phyloP scores from a whole-genome alignment of 169 alveolate species.

The Cystoisospora suis region DNA sequence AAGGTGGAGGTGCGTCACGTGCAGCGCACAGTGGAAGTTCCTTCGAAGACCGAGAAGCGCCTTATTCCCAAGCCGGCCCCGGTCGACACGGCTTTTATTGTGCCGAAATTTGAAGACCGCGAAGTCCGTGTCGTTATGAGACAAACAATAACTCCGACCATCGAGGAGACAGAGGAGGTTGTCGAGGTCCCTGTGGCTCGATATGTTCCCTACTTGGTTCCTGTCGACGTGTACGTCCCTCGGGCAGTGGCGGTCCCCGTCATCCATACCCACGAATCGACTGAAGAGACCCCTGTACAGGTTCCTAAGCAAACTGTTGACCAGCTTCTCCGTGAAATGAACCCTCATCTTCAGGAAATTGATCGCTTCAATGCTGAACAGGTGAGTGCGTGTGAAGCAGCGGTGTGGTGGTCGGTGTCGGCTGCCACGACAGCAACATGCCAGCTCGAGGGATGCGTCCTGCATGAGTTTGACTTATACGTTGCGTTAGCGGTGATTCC shows the following conservation, averaged over 20 bases:
- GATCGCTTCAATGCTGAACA: neutral
- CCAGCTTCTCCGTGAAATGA: neutral
- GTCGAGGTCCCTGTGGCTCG: neutral
- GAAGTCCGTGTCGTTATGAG: neutral
- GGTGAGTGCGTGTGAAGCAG: neutral
- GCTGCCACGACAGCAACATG: no score
- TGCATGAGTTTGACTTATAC: no score
- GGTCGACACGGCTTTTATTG: neutral
- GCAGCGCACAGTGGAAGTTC: neutral
- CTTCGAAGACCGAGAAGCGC: conserved; percentile 2
- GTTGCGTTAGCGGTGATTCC: no score
- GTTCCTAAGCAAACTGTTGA: neutral
- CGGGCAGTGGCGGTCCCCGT: neutral
- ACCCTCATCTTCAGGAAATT: neutral
- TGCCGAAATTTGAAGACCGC: neutral
- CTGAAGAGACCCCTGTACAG: neutral
- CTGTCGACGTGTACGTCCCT: neutral
- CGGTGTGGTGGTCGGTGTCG: no score
- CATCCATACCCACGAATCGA: neutral
- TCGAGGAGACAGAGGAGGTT: neutral
- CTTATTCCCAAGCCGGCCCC: neutral
- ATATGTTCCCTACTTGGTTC: neutral
- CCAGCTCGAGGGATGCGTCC: no score
- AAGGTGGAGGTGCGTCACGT: neutral
- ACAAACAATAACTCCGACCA: neutral